Base-by-base conservation (phyloP, 345 rosid genomes). In the Euclidium syriacum region DNA sequence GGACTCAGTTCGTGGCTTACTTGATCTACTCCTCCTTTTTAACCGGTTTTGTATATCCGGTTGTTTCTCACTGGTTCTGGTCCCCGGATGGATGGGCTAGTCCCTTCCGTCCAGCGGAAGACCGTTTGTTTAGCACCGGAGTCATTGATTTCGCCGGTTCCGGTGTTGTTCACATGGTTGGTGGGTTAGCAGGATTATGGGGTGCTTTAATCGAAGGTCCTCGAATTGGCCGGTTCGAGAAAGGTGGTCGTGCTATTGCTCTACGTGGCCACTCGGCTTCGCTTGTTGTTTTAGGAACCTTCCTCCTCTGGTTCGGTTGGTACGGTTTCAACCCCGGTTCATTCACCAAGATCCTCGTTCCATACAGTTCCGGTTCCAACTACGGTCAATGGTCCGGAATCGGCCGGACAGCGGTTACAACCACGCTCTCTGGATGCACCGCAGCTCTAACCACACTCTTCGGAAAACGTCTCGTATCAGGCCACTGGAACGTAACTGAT, bases 1-100 rank as follows among this genome's bases (percentile, higher is more conserved):
- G 96, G 25, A 91, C 98, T 48, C 86, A 88, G 70, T 85, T 91
- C 15, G 96, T 85, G 2, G 90, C 96, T n/a, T 91, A 88, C 57
- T 71, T 91, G 58, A 86, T 88, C 0, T 91, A 87, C 77, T 91
- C 98, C 1, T 77, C 95, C 3, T 88, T 88, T 61, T 39, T 91
- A 15, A 91, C 98, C 1, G 98, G 96, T 0, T 91, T 91, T 16
- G 98, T 91, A 25, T 91, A 91, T 65, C 98, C 98, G 0, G 88
- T 91, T 4, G 94, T 87, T 7, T 75, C 97, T 22, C 97, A 91
- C 50, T 91, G 97, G 97, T 85, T 91, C 65, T 91, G 98, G 98
- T 78, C 98, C 1, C 1, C 5, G 0, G 95, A 87, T 20, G 98
- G 98, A 6, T 91, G 98, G 96, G 96, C 91, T 9, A 88, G 95